Conservation (phyloP, 2,329 filamentous ascomycete genomes). For the Pleurostoma richardsiae region DNA sequence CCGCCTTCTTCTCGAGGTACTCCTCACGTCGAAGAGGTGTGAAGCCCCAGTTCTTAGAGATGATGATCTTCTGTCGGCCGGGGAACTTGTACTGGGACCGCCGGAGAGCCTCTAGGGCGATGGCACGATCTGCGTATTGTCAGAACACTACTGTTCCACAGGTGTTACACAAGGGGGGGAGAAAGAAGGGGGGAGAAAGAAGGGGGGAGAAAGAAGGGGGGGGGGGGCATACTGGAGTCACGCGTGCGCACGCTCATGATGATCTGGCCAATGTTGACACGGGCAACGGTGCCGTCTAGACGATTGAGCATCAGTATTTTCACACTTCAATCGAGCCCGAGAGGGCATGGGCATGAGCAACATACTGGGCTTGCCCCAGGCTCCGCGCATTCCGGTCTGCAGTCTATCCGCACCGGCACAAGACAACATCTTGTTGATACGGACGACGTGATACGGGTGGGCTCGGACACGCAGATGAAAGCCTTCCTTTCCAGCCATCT, state of each 20-base stretch:
- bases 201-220: background rate
- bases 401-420: constrained; percentile 99
- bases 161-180: background rate
- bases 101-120: constrained; percentile 96
- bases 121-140: constrained; percentile 64
- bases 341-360: no score
- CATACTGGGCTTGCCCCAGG: constrained; percentile 88
- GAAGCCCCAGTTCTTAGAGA: constrained; percentile 99
- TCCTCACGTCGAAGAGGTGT: constrained; percentile 96
- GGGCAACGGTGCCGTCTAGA: constrained; percentile 81
- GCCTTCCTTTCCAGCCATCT: constrained; percentile 66
- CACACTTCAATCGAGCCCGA: no score
- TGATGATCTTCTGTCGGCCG: constrained; percentile 99
- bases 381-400: constrained; percentile 99
- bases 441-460: constrained; percentile 99
- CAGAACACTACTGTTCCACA: constrained; percentile 11
- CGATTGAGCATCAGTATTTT: no score
- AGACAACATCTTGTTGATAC: constrained; percentile 99
- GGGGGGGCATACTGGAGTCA: constrained; percentile 71
- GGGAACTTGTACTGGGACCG: constrained; percentile 99
- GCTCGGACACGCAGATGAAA: constrained; percentile 78
- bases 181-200: background rate
- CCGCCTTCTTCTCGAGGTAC: constrained; percentile 92
- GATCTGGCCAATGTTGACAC: constrained; percentile 99
- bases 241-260: constrained; percentile 95